Base-by-base conservation (phyloP, 108 stramenopile species). In the Cylindrotheca closterium region DNA sequence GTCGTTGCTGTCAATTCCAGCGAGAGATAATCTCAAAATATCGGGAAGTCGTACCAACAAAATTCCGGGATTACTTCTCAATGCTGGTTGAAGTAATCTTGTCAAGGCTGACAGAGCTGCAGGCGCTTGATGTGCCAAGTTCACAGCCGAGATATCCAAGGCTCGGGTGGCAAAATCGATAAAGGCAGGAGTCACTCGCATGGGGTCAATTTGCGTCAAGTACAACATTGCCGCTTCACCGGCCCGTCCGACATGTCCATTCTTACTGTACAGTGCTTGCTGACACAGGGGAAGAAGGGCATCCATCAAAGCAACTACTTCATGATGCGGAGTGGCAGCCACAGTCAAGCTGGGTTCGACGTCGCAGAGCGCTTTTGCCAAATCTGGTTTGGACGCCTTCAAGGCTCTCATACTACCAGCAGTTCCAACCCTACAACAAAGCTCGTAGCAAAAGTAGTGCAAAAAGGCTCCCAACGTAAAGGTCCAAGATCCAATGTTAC, bases 1-100 rank as follows among this genome's bases (percentile, higher is more conserved):
- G 66, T 96, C 94, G 52, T 92, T 92, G 64, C 89, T 82, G 57
- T 96, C 94, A 31, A 96, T 86, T n/a, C 94, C 94, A 5, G 89
- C 87, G 70, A 96, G 69, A 57, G 81, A 79, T 22, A 92, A 56
- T 18, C 81, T 74, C 31, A 96, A 54, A 25, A 93, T 74, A 47
- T 87, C 79, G 31, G 94, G 91, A n/a, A 93, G 63, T 19, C 88
- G 73, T 10, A 58, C 53, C 49, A 96, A 64, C 28, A 96, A 60
- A 33, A 91, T 72, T 0, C 59, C 51, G n/a, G 89, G 86, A 25
- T 70, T 49, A 15, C 71, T 60, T 25, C 88, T 70, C 30, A 95
- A 70, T 22, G 87, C 72, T 12, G 87, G 89, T 49, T 91, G 89
- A 12, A 92, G 45, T 0, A 92, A 49, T 42, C 84, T 56, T 2